Percentiles rank a stretch among this genome's conserved stretches.
Conservation (phyloP, 352 stramenopile species). For the Phytopythium ostracodes region DNA sequence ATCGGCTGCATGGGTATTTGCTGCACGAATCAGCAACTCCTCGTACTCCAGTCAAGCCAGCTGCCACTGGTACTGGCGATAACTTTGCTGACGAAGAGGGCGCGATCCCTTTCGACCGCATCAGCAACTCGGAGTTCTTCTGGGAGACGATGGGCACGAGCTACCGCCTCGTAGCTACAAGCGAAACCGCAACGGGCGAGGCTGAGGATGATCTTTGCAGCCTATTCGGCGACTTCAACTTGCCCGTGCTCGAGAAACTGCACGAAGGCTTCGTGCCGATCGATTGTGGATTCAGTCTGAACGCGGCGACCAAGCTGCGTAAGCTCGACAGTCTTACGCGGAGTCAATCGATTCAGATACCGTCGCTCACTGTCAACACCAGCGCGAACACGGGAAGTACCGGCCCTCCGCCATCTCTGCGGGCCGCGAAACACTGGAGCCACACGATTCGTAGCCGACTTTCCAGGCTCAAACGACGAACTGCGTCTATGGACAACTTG, state of each 20-base stretch:
- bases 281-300: constrained; percentile 38
- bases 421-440: constrained; percentile 39
- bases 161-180: constrained; percentile 33
- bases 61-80: constrained; percentile 7
- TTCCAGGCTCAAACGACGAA: constrained; percentile 49
- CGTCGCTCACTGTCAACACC: constrained; percentile 12
- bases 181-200: constrained; percentile 14
- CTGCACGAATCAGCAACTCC: constrained; percentile 21
- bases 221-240: constrained; percentile 26
- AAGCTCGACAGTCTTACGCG: constrained; percentile 17
- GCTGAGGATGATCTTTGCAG: constrained; percentile 22
- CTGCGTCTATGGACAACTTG: constrained; percentile 69
- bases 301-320: constrained; percentile 14
- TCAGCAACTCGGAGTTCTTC: constrained; percentile 49
- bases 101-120: constrained; percentile 26
- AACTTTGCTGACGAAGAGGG: constrained; percentile 6
- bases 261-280: constrained; percentile 49
- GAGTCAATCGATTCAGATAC: constrained; percentile 15
- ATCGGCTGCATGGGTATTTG: constrained; percentile 53
- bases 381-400: constrained; percentile 1
- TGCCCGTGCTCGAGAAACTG: constrained; percentile 29
- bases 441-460: constrained; percentile 54
- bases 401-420: constrained; percentile 17
- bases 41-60: constrained; percentile 5
- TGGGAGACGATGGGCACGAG: constrained; percentile 57